These are phyloP conservation scores for Acmispon strigosus DNA, from an alignment of 306 rosid species.

Conservation along the genomic window DNA sequence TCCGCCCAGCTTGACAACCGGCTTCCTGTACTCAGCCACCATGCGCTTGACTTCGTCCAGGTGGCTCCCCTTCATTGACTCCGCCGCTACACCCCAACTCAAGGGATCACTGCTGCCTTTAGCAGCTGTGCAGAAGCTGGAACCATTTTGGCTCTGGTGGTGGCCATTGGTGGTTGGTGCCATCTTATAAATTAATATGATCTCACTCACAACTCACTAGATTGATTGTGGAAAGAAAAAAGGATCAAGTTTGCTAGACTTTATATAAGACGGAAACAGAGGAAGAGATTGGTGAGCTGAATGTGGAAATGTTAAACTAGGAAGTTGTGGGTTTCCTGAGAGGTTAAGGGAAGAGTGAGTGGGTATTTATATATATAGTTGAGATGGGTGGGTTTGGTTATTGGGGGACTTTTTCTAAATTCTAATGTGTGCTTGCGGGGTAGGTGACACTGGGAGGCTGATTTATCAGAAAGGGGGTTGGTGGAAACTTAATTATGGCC, in stretches of 20 bases:
- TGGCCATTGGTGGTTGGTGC: slow-evolving; percentile 24
- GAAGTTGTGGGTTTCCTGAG: slow-evolving; percentile 23
- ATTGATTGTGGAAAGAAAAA: too few species aligned
- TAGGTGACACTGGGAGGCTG: too few species aligned
- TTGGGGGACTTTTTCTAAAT: too few species aligned
- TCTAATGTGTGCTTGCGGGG: too few species aligned
- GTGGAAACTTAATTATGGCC: too few species aligned
- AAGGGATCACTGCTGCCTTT: slow-evolving; percentile 43
- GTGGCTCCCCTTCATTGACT: slow-evolving; percentile 65
- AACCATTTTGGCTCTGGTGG: slow-evolving; percentile 28
- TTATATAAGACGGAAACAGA: neutral
- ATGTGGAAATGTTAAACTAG: too few species aligned
- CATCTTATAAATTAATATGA: slow-evolving; percentile 9
- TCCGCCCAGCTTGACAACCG: slow-evolving; percentile 62
- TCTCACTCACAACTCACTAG: too few species aligned
- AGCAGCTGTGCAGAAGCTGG: slow-evolving; percentile 19
- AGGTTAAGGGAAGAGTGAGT: neutral
- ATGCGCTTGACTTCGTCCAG: slow-evolving; percentile 81
- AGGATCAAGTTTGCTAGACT: too few species aligned
- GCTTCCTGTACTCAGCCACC: slow-evolving; percentile 68
- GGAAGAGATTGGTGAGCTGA: neutral
- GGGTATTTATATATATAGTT: slow-evolving; percentile 38
- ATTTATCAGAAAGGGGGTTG: too few species aligned
- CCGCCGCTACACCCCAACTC: slow-evolving; percentile 69
- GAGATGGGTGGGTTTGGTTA: neutral